These are phyloP conservation scores for Trichoderma reesei DNA, from an alignment of 495 filamentous ascomycete genomes.

Conservation along the genomic window DNA sequence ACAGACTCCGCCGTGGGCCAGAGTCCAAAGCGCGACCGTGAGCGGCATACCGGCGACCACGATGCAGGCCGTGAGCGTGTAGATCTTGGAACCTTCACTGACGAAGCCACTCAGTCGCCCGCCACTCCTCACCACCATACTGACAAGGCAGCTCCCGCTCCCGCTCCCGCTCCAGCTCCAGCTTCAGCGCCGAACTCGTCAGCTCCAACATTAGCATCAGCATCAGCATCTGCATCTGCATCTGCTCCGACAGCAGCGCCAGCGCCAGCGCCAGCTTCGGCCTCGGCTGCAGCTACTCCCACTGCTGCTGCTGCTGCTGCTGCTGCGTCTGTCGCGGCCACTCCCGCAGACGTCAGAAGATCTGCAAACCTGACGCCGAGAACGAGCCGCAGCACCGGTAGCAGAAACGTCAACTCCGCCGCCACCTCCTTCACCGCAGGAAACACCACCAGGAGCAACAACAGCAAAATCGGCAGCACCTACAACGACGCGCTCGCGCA, in stretches of 20 bases:
- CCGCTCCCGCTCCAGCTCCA: no score
- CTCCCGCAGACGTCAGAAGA: background rate
- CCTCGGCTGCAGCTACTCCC: background rate
- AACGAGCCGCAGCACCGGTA: background rate
- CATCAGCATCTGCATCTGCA: background rate
- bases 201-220: background rate
- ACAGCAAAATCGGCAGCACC: background rate
- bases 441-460: background rate
- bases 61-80: background rate
- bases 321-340: background rate
- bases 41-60: background rate
- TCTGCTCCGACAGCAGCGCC: no score
- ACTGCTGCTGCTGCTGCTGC: background rate
- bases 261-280: background rate
- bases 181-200: no score
- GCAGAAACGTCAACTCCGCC: background rate
- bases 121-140: background rate
- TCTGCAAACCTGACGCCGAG: background rate
- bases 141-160: background rate
- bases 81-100: background rate
- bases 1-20: background rate
- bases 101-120: background rate
- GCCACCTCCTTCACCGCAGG: no score
- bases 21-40: background rate
- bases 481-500: slow-evolving; percentile 14